These are phyloP conservation scores for Fusarium sterilihyphosum DNA, from an alignment of 2,329 filamentous ascomycete genomes.

Conservation along the genomic window DNA sequence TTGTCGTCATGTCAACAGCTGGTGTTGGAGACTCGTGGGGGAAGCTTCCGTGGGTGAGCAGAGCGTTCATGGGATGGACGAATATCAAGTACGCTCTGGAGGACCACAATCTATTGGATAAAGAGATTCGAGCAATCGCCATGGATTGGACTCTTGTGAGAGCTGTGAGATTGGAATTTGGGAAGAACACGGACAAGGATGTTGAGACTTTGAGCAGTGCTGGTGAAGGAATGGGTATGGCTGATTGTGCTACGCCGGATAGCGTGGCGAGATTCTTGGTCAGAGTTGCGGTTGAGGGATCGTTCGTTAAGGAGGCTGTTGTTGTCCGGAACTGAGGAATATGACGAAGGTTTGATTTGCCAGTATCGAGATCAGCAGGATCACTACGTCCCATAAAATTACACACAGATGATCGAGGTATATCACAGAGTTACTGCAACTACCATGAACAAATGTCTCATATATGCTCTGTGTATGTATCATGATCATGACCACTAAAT, in stretches of 20 bases:
- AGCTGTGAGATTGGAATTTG: conserved; percentile 45
- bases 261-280: conserved; percentile 49
- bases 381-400: rapidly evolving
- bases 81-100: conserved; percentile 53
- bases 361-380: background rate
- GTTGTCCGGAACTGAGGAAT: conserved; percentile 17
- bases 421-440: background rate
- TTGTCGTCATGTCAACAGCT: conserved; percentile 53
- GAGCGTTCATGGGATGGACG: conserved; percentile 51
- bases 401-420: rapidly evolving
- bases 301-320: conserved; percentile 32
- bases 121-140: conserved; percentile 47
- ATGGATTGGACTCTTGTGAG: conserved; percentile 53
- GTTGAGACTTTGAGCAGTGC: conserved; percentile 44
- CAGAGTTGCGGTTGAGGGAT: conserved; percentile 44
- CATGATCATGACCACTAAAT: background rate
- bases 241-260: conserved; percentile 43
- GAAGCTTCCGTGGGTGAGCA: conserved; percentile 47
- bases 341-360: rapidly evolving
- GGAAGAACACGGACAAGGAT: conserved; percentile 12
- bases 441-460: background rate
- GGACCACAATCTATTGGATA: conserved; percentile 50
- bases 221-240: conserved; percentile 46
- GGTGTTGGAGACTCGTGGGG: conserved; percentile 52
- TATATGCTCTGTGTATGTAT: background rate